Evolutionary conservation across 2,329 filamentous ascomycete species (phyloP).

Genomic region (Pseudomassariella vexata): DNA sequence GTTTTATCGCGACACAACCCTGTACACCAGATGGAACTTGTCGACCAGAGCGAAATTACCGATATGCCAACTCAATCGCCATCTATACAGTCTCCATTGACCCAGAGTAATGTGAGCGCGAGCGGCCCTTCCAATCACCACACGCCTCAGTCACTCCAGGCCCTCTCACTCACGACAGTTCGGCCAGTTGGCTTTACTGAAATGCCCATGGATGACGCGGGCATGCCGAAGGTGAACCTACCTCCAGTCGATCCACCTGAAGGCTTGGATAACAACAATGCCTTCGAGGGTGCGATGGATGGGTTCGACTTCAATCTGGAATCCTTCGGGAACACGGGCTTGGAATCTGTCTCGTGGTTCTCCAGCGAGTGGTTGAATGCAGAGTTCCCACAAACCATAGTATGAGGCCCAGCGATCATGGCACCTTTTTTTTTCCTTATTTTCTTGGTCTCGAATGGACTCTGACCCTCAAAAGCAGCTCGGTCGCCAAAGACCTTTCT

Average conservation of each 20-base stretch:
- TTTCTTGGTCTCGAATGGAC: too few species aligned
- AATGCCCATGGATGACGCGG: slow-evolving; percentile 18
- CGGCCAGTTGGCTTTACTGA: slow-evolving; percentile 17
- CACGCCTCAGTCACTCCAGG: slow-evolving; percentile 9
- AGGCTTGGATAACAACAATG: slow-evolving; percentile 41
- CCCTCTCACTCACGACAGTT: slow-evolving; percentile 13
- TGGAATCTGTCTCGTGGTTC: slow-evolving; percentile 25
- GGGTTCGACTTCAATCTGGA: slow-evolving; percentile 40
- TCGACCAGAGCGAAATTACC: slow-evolving; percentile 23
- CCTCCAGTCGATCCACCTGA: slow-evolving; percentile 26
- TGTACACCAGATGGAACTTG: slow-evolving; percentile 22
- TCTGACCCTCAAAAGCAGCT: too few species aligned
- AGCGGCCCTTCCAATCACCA: slow-evolving; percentile 5
- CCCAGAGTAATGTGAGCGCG: slow-evolving; percentile 2
- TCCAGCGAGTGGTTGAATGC: slow-evolving; percentile 25
- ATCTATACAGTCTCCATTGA: slow-evolving; percentile 15
- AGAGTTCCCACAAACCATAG: slow-evolving; percentile 21
- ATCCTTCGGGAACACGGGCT: slow-evolving; percentile 32
- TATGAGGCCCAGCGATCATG: slow-evolving; percentile 12
- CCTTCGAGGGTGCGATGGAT: slow-evolving; percentile 43
- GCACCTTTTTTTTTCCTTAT: too few species aligned
- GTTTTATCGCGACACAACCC: slow-evolving; percentile 18
- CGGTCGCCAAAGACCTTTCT: too few species aligned
- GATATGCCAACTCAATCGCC: slow-evolving; percentile 22
- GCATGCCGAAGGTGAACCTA: slow-evolving; percentile 21